Conservation (phyloP, 257 asterid species). For the Fraxinus pennsylvanica region DNA sequence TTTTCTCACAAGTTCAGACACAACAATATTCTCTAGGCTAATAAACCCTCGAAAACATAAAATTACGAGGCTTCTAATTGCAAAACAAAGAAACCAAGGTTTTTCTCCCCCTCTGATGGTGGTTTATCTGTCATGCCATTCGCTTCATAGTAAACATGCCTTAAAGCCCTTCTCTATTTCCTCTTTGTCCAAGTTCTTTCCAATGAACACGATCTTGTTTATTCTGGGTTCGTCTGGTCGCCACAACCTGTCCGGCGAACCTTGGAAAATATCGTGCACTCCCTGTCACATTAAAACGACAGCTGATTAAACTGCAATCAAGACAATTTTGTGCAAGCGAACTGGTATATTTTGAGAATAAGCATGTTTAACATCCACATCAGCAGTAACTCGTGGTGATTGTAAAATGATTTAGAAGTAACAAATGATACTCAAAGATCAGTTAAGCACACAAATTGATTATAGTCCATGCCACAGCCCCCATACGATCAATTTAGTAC, state of each 20-base stretch:
- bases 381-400: background rate
- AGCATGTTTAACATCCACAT: background rate
- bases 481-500: background rate
- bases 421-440: background rate
- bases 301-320: background rate
- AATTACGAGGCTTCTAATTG: background rate
- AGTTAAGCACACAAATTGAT: background rate
- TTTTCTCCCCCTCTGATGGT: background rate
- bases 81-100: background rate
- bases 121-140: too few relatives aligned
- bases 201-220: slow-evolving; percentile 94
- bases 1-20: background rate
- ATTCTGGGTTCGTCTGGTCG: slow-evolving; percentile 65
- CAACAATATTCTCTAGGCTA: background rate
- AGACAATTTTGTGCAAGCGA: background rate
- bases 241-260: slow-evolving; percentile 95
- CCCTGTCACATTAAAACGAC: slow-evolving; percentile 46
- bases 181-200: slow-evolving; percentile 72
- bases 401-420: background rate
- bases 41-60: background rate
- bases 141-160: slow-evolving; percentile 57
- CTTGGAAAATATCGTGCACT: slow-evolving; percentile 97
- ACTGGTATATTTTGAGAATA: background rate
- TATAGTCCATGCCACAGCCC: background rate
- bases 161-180: slow-evolving; percentile 88